Evolutionary conservation across 108 stramenopile species (phyloP), one percentile per base, ranked within the genome.

Genomic region (Cyclostephanos tholiformis): DNA sequence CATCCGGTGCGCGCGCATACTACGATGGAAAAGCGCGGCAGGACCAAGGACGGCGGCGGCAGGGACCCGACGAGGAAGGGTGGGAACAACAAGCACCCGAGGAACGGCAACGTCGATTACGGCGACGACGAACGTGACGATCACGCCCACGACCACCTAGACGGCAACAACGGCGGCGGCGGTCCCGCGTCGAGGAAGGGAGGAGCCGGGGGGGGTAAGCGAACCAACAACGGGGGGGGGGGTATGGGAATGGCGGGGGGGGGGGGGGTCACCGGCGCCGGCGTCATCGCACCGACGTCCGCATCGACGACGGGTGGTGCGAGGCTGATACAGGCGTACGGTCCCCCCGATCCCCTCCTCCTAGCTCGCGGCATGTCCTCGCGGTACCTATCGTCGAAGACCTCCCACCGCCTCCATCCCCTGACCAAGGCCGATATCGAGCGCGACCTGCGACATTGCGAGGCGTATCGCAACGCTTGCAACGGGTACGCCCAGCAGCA

Each of bases 401-500:
- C 81, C 6, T 32, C 82, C 2, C 48, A 72, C 20, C 58, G 70
- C 36, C 60, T 95, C 22, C 69, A 78, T 2, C 32, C 82, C 17
- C 73, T 83, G 12, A 39, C 79, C 69, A 78, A 71, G 62, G 82
- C 88, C 12, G 88, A 89, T 57, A 89, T 91, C 43, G 91, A 91
- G 51, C 79, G 83, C 23, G 94, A 95, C 79, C 41, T 95, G 26
- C 84, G 90, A 26, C 94, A 93, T 71, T 90, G 92, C 86, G 88
- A 91, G 53, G 94, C 91, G 50, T 90, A 87, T 68, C 76, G 77
- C 29, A 80, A 80, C 55, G 94, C 94, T 35, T 88, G 86, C 52
- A 80, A 52, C 17, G 76, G 83, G 6, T 95, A 95, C 75, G 49
- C 78, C 22, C 94, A 93, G 67, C 91, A 93, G 56, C 76, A 82